These are phyloP conservation scores for Populus hybrid DNA, from an alignment of 441 rosid genomes.

Conservation along the genomic window DNA sequence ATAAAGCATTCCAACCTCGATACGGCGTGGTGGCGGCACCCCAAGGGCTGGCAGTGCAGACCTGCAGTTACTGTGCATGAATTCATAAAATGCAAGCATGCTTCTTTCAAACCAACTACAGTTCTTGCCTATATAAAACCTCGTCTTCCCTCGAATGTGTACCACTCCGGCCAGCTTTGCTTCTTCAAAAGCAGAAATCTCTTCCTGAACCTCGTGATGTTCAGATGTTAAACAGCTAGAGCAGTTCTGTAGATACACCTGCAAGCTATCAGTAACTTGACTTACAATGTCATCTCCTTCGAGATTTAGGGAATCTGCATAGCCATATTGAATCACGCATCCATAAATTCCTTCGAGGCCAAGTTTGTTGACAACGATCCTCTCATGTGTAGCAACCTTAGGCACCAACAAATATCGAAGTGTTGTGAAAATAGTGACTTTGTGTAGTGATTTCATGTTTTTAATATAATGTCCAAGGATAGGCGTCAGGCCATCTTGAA, in stretches of 20 bases:
- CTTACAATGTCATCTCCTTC: conserved; percentile 46
- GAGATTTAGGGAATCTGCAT: conserved; percentile 51
- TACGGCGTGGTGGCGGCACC: no score
- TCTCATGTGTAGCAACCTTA: conserved; percentile 44
- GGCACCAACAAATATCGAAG: conserved; percentile 48
- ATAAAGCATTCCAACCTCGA: no score
- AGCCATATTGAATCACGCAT: conserved; percentile 54
- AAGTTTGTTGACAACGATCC: conserved; percentile 36
- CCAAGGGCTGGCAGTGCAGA: no score
- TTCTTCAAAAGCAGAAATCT: no score
- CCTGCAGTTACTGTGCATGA: no score
- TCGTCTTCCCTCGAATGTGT: no score
- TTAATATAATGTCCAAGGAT: conserved; percentile 54
- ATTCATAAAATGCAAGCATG: no score
- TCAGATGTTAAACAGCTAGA: conserved; percentile 1
- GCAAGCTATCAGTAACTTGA: conserved; percentile 15
- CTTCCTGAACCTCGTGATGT: conserved; percentile 19
- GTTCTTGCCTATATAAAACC: no score
- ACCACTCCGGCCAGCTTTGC: no score
- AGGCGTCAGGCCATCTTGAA: conserved; percentile 62
- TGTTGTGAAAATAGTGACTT: conserved; percentile 52
- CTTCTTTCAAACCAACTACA: no score
- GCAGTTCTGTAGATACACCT: conserved; percentile 22
- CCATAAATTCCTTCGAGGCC: conserved; percentile 46
- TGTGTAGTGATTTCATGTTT: conserved; percentile 62